Conservation (phyloP, 2,329 filamentous ascomycete genomes). For the Xylariaceae sp. region DNA sequence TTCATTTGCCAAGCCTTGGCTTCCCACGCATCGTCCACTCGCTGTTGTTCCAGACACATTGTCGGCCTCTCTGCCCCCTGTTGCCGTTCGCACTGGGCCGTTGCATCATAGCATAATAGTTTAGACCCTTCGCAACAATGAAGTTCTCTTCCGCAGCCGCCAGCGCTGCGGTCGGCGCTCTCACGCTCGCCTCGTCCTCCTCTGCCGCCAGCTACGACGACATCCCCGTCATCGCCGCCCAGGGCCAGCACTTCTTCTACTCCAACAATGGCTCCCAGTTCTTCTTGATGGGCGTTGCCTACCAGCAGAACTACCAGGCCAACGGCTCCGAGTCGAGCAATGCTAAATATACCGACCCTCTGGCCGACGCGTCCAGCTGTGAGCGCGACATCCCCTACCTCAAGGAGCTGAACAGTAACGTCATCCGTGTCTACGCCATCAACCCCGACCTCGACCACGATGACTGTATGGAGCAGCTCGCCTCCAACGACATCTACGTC, state of each 20-base stretch:
- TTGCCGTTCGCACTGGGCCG: not conserved
- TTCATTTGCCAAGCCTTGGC: not conserved
- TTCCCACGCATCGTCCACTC: not conserved
- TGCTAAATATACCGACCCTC: conserved; percentile 71
- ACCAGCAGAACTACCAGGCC: conserved; percentile 74
- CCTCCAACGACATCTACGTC: conserved; percentile 88
- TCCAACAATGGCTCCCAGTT: conserved; percentile 65
- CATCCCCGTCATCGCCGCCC: conserved; percentile 29
- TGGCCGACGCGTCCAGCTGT: conserved; percentile 69
- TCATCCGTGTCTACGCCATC: conserved; percentile 92
- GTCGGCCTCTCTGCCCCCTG: too few species aligned
- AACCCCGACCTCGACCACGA: conserved; percentile 75
- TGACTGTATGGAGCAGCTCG: conserved; percentile 78
- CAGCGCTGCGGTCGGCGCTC: conserved; percentile 24
- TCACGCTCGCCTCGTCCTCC: conserved; percentile 21
- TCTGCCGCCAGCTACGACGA: conserved; percentile 27
- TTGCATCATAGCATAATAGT: not conserved
- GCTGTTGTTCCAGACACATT: too few species aligned
- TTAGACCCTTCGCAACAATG: conserved; percentile 14
- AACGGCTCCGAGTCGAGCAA: conserved; percentile 44
- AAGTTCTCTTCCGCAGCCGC: conserved; percentile 24
- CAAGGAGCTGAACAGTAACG: conserved; percentile 76
- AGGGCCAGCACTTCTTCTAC: conserved; percentile 35
- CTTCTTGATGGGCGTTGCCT: conserved; percentile 90
- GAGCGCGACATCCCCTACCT: conserved; percentile 83